Evolutionary conservation across 768 basidiomycete species (phyloP), one percentile per base, ranked within the genome.

Genomic region (Leccinum olivaceopallidum): DNA sequence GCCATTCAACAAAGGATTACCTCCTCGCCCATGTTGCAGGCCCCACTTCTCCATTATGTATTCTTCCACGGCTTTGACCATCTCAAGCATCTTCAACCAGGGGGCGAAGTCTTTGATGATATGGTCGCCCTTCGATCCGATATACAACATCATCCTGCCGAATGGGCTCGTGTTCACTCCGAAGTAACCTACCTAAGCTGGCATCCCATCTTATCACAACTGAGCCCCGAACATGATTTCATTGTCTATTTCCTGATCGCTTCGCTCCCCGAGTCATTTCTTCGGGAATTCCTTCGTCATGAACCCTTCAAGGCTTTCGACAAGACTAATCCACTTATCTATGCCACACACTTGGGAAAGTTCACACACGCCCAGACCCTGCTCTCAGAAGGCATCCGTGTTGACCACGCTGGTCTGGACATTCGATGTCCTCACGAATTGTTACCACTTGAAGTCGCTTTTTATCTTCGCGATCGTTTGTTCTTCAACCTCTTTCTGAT

Each of bases 311-410:
- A 49, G n/a, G 5, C 42, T 26, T 36, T 24, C 14, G 42, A 30
- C 3, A 32, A 54, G n/a, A 67, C 62, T 2, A 37, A 54, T 5
- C 36, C 36, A 30, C 53, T 54, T 13, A 54, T 54, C 9, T 54
- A 54, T 5, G 22, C 22, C 36, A 18, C 24, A 10, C 36, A 39
- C 24, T 54, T 54, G 10, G 24, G 22, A 34, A 54, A 54, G 36
- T 18, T 39, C 6, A 9, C 18, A 2, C 53, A 54, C 16, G 53
- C 22, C 2, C 8, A 13, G 18, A 54, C 8, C 10, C 18, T 54
- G 22, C 22, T 54, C 8, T 22, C 24, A 37, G 16, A 16, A 18
- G 36, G 24, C 20, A 24, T 26, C 24, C 6, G 10, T 6, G 22
- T 56, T 13, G 22, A 56, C 14, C 4, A 3, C 9, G 6, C n/a